Base-by-base conservation (phyloP, 1,139 yeast genomes). In the Hansenula lynferdii region DNA sequence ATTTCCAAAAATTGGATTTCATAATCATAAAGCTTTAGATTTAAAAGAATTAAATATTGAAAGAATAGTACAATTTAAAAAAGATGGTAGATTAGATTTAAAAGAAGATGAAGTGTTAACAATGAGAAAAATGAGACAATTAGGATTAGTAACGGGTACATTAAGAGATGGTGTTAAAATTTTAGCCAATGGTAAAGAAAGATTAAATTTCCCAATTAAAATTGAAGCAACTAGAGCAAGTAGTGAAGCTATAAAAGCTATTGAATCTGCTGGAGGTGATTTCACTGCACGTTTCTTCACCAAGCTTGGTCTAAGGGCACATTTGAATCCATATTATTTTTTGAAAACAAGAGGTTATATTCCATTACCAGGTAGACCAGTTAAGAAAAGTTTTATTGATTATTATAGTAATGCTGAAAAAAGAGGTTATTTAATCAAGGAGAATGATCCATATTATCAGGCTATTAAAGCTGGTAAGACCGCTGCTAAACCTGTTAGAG, bases 1-100 rank as follows among this genome's bases (percentile, higher is more conserved):
- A 44, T 87, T 89, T 62, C 97, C 97, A 38, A 90, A 92, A 60
- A 72, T 83, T 43, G 98, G 98, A 9, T 89, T 90, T 69, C 76
- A 77, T 53, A 72, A 83, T 28, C 9, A 8, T 51, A 74, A 72
- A 50, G 70, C 69, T 24, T 64, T 65, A 46, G 70, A 70, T 16
- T 65, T 73, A 48, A 66, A 69, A 33, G 78, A 74, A 50, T 22
- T 84, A 42, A 79, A 80, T 53, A 64, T 84, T 56, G 69, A 64
- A 23, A 70, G 75, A 52, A 77, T 84, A 42, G 78, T 76, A 51
- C 71, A 73, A 47, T 83, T 80, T 53, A 71, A 81, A 67, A 61
- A 82, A 42, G 67, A 73, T 42, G 90, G 87, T n/a, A 74, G 83
- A 54, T 67, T 92, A 28, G 26, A 31, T 11, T 65, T 89, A 42